Evolutionary conservation across 805 yeast species (phyloP).

Genomic region (Metschnikowia colocasiae): DNA sequence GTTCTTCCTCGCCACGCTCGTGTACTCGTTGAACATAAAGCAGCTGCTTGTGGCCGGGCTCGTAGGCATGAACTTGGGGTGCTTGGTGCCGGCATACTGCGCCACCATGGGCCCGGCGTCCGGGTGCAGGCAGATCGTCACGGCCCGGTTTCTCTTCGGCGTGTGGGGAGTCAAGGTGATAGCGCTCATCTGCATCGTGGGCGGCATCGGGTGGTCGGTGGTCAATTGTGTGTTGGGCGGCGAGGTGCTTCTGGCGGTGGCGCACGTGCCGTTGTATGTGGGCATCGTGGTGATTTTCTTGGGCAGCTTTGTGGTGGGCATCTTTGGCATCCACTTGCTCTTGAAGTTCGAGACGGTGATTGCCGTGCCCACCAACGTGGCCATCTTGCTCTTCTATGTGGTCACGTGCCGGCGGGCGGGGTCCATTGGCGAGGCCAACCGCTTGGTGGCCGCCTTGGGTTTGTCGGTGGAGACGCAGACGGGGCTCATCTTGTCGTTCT

Average conservation of each 20-base stretch:
- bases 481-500: conserved; percentile 36
- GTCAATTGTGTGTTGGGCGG: conserved; percentile 39
- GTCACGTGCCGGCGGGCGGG: conserved; percentile 26
- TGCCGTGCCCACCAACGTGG: conserved; percentile 29
- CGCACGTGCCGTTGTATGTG: conserved; percentile 7
- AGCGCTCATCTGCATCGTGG: conserved; percentile 28
- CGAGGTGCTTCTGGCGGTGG: conserved; percentile 25
- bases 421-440: conserved; percentile 15
- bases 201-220: conserved; percentile 38
- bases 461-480: conserved; percentile 16
- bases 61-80: conserved; percentile 29
- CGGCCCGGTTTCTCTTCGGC: conserved; percentile 35
- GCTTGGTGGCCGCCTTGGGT: conserved; percentile 4
- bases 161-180: conserved; percentile 34
- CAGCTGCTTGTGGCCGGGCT: conserved; percentile 31
- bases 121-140: conserved; percentile 38
- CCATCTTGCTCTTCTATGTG: conserved; percentile 29
- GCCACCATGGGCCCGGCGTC: conserved; percentile 38
- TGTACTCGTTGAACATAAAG: conserved; percentile 25
- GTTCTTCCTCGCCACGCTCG: conserved; percentile 31
- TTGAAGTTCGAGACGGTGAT: conserved; percentile 27
- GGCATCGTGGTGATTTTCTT: conserved; percentile 24
- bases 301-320: conserved; percentile 26
- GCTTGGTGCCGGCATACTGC: conserved; percentile 37
- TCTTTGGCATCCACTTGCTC: conserved; percentile 32